Evolutionary conservation across 2,329 filamentous ascomycete genomes (phyloP), one percentile per base, ranked within the genome.

Genomic region (Stylonectria norvegica): DNA sequence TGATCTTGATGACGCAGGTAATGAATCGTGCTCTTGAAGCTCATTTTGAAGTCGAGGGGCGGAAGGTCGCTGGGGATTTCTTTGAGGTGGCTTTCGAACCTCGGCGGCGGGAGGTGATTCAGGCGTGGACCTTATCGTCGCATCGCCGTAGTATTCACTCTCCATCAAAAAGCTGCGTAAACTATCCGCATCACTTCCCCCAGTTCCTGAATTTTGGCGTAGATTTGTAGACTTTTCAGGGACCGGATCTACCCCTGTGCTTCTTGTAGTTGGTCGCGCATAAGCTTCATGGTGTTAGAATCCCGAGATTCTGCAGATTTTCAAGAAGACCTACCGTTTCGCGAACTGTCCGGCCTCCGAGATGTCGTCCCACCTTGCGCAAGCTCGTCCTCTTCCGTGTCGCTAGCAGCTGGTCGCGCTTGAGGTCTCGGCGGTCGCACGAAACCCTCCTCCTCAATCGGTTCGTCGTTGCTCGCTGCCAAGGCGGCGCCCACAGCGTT

Each of bases 111-210:
- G 46, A 11, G 38, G 38, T 11, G 20, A 36, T 12, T 40, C 46
- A 27, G 59, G 53, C 4, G 59, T 55, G 30, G 60, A 61, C 35
- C 40, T 54, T 56, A 68, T 65, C 42, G 58, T 61, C n/a, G 65
- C 65, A 46, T 66, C 58, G 19, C 56, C 61, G 40, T 58, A 68
- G 31, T 53, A 60, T 34, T 65, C 61, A 36, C 57, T 64, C 43
- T 68, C 65, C 20, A 63, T 53, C 3, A 39, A 55, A 49, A 68
- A 68, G 36, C 64, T 66, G 16, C 61, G 56, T 11, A 49, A 47
- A 38, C 63, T 65, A 28, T 62, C 63, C 11, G 40, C 43, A 10
- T 64, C 63, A 38, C 52, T 58, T 19, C 23, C 51, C 12, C 47
- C 39, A 17, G 38, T 25, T 7, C 7, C 8, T n/a, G n/a, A n/a